phyloP scores from a whole-genome alignment of 345 rosid genomes.

The Tarenaya hassleriana region DNA sequence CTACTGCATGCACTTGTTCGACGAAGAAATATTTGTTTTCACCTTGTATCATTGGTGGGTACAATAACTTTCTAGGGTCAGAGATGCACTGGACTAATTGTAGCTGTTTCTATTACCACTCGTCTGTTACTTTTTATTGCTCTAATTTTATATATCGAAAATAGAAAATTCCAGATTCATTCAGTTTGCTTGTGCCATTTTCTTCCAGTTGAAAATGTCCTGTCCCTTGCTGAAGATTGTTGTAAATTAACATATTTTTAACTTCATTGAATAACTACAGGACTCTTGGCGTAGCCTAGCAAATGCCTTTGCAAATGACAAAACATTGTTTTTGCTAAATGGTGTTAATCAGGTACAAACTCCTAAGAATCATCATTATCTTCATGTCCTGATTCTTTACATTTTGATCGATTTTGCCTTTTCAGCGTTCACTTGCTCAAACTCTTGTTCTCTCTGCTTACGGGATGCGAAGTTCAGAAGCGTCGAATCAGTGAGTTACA shows the following conservation, averaged over 20 bases:
- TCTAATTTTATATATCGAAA: neutral
- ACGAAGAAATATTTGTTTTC: slow-evolving; percentile 62
- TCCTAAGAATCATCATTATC: slow-evolving; percentile 4
- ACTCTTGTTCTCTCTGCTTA: slow-evolving; percentile 89
- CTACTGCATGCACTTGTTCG: slow-evolving; percentile 80
- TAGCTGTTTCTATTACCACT: slow-evolving; percentile 1
- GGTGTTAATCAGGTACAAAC: slow-evolving; percentile 74
- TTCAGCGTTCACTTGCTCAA: slow-evolving; percentile 89
- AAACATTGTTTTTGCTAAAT: slow-evolving; percentile 61
- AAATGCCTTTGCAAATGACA: slow-evolving; percentile 81
- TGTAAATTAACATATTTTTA: slow-evolving; percentile 5
- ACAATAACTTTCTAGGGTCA: slow-evolving; percentile 12
- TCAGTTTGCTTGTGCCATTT: slow-evolving; percentile 9
- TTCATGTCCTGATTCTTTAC: slow-evolving; percentile 17
- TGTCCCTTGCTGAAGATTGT: slow-evolving; percentile 3
- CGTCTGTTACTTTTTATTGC: slow-evolving; percentile 4
- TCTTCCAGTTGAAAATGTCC: neutral
- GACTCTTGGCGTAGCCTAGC: slow-evolving; percentile 88
- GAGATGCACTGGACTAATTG: slow-evolving; percentile 4
- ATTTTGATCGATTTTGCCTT: slow-evolving; percentile 23
- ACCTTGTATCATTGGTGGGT: slow-evolving; percentile 85
- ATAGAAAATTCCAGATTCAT: slow-evolving; percentile 8
- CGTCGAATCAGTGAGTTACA: slow-evolving; percentile 80
- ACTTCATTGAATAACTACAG: slow-evolving; percentile 32
- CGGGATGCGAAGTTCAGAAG: slow-evolving; percentile 66